Conservation (phyloP, 495 filamentous ascomycete species). For the Penicillium desertorum region DNA sequence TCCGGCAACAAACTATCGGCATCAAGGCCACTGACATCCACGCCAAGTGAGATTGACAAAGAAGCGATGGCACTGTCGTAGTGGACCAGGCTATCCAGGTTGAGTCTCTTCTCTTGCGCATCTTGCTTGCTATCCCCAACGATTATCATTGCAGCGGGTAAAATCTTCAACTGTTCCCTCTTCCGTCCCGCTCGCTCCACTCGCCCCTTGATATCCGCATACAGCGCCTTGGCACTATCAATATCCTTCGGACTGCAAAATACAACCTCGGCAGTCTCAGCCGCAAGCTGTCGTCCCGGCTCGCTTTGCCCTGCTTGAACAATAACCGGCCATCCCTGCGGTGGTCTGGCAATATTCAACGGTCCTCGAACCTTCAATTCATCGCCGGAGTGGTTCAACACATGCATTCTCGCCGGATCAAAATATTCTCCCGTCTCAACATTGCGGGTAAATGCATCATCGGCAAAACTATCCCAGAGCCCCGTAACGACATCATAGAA, state of each 20-base stretch:
- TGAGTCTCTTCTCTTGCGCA: slow-evolving; percentile 47
- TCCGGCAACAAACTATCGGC: slow-evolving; percentile 50
- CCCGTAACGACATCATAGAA: slow-evolving; percentile 43
- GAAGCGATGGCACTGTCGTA: slow-evolving; percentile 58
- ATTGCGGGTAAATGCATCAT: slow-evolving; percentile 53
- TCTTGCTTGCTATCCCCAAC: slow-evolving; percentile 46
- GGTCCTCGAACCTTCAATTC: slow-evolving; percentile 48
- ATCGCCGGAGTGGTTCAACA: slow-evolving; percentile 50
- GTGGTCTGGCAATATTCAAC: slow-evolving; percentile 53
- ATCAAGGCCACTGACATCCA: slow-evolving; percentile 48
- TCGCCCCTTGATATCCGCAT: slow-evolving; percentile 52
- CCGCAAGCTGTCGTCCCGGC: slow-evolving; percentile 52
- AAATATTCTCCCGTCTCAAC: slow-evolving; percentile 49
- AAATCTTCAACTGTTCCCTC: slow-evolving; percentile 49
- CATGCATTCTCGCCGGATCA: slow-evolving; percentile 49
- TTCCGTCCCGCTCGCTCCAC: slow-evolving; percentile 44
- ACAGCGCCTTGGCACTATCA: slow-evolving; percentile 49
- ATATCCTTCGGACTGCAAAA: slow-evolving; percentile 47
- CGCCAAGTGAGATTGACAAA: slow-evolving; percentile 48
- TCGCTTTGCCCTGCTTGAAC: slow-evolving; percentile 57
- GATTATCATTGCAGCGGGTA: slow-evolving; percentile 53
- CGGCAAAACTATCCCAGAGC: slow-evolving; percentile 55
- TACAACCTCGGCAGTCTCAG: slow-evolving; percentile 56
- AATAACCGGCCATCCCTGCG: slow-evolving; percentile 58
- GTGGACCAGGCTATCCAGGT: slow-evolving; percentile 53